Percentiles rank a stretch among this genome's conserved stretches.
Conservation (phyloP, 169 alveolate species). For the Cryptosporidium ryanae region DNA sequence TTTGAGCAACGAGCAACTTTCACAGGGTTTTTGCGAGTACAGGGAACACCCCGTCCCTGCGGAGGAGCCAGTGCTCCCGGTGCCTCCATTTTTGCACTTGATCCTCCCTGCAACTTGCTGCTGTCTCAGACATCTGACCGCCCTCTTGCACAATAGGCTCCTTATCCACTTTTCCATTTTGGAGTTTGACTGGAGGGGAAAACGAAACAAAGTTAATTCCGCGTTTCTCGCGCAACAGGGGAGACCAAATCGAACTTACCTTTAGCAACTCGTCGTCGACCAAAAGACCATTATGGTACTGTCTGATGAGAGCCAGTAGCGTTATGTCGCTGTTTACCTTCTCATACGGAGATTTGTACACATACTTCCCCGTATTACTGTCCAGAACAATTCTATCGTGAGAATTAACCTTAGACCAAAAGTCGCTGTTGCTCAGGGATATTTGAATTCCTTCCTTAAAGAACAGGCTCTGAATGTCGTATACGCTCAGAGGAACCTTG, state of each 20-base stretch:
- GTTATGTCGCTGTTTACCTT: conserved; percentile 52
- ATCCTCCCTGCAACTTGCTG: conserved; percentile 74
- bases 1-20: conserved; percentile 29
- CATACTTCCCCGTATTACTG: conserved; percentile 26
- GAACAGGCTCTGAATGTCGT: conserved; percentile 17
- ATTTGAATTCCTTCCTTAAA: conserved; percentile 54
- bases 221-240: too few relatives aligned
- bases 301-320: conserved; percentile 46
- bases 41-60: conserved; percentile 61
- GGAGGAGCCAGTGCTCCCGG: conserved; percentile 59
- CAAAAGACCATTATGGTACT: conserved; percentile 46
- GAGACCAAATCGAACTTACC: conserved; percentile 4
- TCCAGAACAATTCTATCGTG: conserved; percentile 50
- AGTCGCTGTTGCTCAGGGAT: conserved; percentile 29
- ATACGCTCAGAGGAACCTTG: conserved; percentile 12
- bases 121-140: conserved; percentile 73
- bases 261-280: conserved; percentile 61
- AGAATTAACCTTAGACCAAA: conserved; percentile 51
- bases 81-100: conserved; percentile 64
- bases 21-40: conserved; percentile 70
- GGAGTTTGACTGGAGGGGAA: conserved; percentile 27
- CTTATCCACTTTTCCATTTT: conserved; percentile 68
- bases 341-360: conserved; percentile 68
- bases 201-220: too few relatives aligned
- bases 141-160: conserved; percentile 25